A percentile compares a stretch with the other conserved stretches of the same genome.
Conservation (phyloP, 495 filamentous ascomycete genomes). For the Neurospora sp. region DNA sequence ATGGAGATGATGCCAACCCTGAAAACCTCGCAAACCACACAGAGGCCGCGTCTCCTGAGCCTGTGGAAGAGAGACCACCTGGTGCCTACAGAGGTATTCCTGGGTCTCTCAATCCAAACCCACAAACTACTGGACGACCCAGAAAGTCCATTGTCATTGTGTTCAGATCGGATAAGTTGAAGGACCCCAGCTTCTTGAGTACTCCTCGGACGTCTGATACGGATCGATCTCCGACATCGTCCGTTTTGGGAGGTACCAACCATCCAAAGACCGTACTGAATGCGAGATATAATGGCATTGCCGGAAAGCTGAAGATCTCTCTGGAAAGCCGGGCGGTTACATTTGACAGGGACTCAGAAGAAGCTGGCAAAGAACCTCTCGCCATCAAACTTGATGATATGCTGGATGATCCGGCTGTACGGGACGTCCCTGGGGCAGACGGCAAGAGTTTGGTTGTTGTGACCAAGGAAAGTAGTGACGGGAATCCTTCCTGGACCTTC, state of each 20-base stretch:
- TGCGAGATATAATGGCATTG: slow-evolving; percentile 9
- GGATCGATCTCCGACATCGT: not conserved
- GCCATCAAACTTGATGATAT: slow-evolving; percentile 8
- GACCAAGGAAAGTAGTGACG: not conserved
- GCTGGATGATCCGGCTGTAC: slow-evolving; percentile 5
- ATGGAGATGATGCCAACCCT: not conserved
- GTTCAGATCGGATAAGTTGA: slow-evolving; percentile 23
- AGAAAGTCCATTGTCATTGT: slow-evolving; percentile 26
- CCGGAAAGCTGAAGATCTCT: slow-evolving; percentile 10
- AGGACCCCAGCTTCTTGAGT: slow-evolving; percentile 11
- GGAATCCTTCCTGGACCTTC: not conserved
- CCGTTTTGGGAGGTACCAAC: not conserved
- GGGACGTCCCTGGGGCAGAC: slow-evolving; percentile 8
- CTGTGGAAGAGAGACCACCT: not conserved
- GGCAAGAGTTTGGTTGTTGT: slow-evolving; percentile 10
- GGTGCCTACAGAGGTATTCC: slow-evolving; percentile 12
- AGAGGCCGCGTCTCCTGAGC: not conserved
- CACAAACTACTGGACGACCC: slow-evolving; percentile 1
- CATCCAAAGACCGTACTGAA: slow-evolving; percentile 1
- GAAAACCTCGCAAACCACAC: not conserved
- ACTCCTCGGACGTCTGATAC: not conserved
- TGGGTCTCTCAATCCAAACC: slow-evolving; percentile 13
- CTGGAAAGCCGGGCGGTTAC: not conserved
- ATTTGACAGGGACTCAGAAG: slow-evolving; percentile 2
- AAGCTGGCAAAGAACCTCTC: slow-evolving; percentile 7